Conservation (phyloP, 2,329 filamentous ascomycete genomes). For the Tolypocladium ovalisporum region DNA sequence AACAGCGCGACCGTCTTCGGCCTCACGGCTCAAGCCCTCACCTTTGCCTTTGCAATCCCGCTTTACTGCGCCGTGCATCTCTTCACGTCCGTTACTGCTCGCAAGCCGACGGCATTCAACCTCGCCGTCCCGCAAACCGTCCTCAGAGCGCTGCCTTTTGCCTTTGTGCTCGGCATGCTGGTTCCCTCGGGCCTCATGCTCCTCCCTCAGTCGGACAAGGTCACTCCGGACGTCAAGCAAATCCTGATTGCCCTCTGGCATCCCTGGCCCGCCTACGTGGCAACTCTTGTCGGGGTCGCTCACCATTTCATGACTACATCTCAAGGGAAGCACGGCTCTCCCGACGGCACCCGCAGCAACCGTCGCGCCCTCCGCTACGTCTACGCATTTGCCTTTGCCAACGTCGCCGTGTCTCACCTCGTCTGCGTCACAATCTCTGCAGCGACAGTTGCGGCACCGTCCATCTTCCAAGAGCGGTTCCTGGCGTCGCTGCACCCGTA, state of each 20-base stretch:
- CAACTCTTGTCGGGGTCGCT: constrained; percentile 3
- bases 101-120: constrained; percentile 5
- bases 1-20: constrained; percentile 6
- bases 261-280: constrained; percentile 10
- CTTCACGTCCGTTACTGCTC: constrained; percentile 2
- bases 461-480: constrained; percentile 3
- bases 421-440: not conserved
- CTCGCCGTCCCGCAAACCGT: constrained; percentile 8
- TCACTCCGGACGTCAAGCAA: constrained; percentile 9
- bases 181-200: not conserved
- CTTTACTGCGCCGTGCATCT: constrained; percentile 8
- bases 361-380: not conserved
- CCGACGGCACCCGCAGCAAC: not conserved
- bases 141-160: constrained; percentile 4
- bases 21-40: constrained; percentile 7
- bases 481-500: constrained; percentile 5
- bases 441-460: constrained; percentile 2
- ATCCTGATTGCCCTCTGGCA: constrained; percentile 10
- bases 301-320: not conserved
- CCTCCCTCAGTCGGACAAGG: not conserved
- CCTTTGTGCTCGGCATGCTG: not conserved
- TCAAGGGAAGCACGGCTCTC: not conserved
- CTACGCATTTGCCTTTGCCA: not conserved
- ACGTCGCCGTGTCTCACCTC: not conserved
- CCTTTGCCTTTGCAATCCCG: constrained; percentile 9